These are phyloP conservation scores for Saccharomyces uvarum DNA, from an alignment of 1,139 yeast species.

Conservation along the genomic window DNA sequence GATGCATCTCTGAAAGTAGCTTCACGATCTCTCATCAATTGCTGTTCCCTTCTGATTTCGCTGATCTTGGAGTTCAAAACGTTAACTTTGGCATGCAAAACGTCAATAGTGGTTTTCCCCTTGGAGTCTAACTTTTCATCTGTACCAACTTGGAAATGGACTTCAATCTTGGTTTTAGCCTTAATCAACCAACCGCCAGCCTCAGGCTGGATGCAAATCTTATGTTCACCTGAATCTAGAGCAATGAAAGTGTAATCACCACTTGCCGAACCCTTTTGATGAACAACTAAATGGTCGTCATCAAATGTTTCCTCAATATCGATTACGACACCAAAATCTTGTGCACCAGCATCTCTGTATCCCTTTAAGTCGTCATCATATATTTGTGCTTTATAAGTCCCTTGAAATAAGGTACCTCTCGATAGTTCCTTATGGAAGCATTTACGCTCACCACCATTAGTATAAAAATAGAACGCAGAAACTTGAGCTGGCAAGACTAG, in stretches of 20 bases:
- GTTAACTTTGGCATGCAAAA: conserved; percentile 47
- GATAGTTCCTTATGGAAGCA: conserved; percentile 64
- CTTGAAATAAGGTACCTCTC: conserved; percentile 55
- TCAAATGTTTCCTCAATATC: conserved; percentile 59
- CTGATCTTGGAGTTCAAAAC: conserved; percentile 47
- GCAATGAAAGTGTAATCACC: conserved; percentile 67
- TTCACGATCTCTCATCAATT: conserved; percentile 62
- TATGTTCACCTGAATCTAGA: conserved; percentile 63
- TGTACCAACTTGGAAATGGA: conserved; percentile 44
- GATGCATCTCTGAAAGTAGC: conserved; percentile 58
- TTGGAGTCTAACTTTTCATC: conserved; percentile 47
- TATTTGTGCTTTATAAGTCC: conserved; percentile 53
- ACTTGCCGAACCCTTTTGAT: conserved; percentile 50
- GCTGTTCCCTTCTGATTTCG: conserved; percentile 57
- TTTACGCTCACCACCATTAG: conserved; percentile 49
- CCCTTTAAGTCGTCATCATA: conserved; percentile 39
- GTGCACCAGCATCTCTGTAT: conserved; percentile 38
- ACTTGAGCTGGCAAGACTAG: conserved; percentile 22
- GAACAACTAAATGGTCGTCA: conserved; percentile 58
- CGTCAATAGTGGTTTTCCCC: conserved; percentile 41
- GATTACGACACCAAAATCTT: conserved; percentile 40
- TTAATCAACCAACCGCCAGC: conserved; percentile 52
- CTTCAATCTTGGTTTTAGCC: conserved; percentile 40
- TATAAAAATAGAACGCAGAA: conserved; percentile 41
- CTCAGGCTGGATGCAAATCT: conserved; percentile 61